phyloP scores from a whole-genome alignment of 371 early-diverging fungal genomes.

The Lichtheimia hyalospora region DNA sequence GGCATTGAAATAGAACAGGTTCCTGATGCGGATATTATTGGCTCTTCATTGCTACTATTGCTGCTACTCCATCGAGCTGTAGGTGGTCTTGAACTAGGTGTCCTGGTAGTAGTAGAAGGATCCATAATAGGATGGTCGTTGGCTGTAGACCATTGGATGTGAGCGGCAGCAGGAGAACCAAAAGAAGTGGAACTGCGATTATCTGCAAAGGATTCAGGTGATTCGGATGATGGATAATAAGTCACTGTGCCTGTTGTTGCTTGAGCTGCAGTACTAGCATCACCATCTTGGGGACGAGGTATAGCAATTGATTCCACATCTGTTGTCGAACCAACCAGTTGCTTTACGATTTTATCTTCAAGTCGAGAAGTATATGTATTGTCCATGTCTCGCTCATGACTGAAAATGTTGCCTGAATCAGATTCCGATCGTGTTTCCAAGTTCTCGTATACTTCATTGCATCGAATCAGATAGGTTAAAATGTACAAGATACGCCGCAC shows the following conservation, averaged over 20 bases:
- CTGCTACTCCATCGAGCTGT: background rate
- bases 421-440: constrained; percentile 31
- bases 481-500: constrained; percentile 60
- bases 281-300: constrained; percentile 22
- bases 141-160: background rate
- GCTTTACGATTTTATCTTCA: constrained; percentile 44
- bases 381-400: constrained; percentile 29
- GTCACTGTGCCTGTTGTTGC: background rate
- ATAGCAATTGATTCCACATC: constrained; percentile 50
- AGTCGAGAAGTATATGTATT: constrained; percentile 25
- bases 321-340: constrained; percentile 37
- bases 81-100: background rate
- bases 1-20: constrained; percentile 43
- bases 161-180: background rate
- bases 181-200: constrained; percentile 12
- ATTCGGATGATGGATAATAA: constrained; percentile 1
- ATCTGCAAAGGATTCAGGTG: constrained; percentile 13
- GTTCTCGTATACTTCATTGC: constrained; percentile 65
- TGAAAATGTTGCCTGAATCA: constrained; percentile 26
- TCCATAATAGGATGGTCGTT: background rate
- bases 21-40: constrained; percentile 11
- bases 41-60: background rate
- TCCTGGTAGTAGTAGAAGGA: too few species aligned
- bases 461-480: constrained; percentile 64
- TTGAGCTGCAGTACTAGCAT: background rate